Conservation (phyloP, 2,329 filamentous ascomycete species). For the Venturia asperata region DNA sequence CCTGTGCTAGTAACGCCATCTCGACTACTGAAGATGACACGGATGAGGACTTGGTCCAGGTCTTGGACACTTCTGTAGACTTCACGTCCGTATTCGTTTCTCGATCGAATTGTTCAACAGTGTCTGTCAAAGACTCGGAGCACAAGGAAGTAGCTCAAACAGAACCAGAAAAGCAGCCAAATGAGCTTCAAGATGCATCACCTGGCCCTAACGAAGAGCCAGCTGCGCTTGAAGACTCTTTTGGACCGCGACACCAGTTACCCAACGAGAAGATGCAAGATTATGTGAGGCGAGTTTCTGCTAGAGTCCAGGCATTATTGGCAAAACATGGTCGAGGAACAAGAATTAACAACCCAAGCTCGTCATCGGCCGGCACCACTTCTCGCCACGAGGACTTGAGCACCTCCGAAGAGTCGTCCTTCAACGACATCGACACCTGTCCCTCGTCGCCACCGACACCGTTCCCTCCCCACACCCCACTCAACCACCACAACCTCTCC, state of each 20-base stretch:
- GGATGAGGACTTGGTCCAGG: not conserved
- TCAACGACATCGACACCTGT: not conserved
- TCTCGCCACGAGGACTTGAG: not conserved
- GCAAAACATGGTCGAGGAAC: not conserved
- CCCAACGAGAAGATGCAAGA: not conserved
- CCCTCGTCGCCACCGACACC: not conserved
- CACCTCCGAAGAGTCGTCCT: not conserved
- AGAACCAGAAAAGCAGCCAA: not conserved
- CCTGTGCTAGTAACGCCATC: not conserved
- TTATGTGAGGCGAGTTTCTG: not conserved
- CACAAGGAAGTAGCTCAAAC: not conserved
- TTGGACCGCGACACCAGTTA: constrained; percentile 1
- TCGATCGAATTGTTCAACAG: not conserved
- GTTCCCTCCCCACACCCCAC: not conserved
- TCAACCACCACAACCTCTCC: constrained; percentile 3
- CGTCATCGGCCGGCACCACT: not conserved
- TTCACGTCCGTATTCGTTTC: not conserved
- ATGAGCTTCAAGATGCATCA: not conserved
- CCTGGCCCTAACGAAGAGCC: not conserved
- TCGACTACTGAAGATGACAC: not conserved
- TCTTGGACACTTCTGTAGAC: constrained; percentile 5
- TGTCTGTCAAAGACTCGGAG: not conserved
- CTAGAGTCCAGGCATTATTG: not conserved
- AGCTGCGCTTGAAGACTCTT: not conserved
- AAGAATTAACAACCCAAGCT: not conserved